phyloP scores from a whole-genome alignment of 2,329 filamentous ascomycete genomes.

The Plectosphaerella plurivora region DNA sequence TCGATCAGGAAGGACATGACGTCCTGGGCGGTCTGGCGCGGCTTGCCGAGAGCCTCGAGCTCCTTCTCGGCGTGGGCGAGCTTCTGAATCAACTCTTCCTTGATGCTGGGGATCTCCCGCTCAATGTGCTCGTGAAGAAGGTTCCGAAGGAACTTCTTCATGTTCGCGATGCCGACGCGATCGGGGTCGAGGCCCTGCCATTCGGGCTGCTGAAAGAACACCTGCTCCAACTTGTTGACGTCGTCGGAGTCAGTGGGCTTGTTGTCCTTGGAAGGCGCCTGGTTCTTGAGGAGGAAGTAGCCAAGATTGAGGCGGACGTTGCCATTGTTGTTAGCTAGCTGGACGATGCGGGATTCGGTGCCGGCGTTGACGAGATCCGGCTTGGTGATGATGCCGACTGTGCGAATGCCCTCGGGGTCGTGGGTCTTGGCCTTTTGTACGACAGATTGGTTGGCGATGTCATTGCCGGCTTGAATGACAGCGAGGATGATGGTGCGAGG shows the following conservation, averaged over 20 bases:
- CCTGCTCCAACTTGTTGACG: constrained; percentile 31
- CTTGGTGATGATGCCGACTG: constrained; percentile 55
- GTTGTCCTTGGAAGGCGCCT: constrained; percentile 8
- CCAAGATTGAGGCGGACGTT: constrained; percentile 44
- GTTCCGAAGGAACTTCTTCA: background rate
- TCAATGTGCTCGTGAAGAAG: background rate
- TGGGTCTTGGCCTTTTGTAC: constrained; percentile 5
- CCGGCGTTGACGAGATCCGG: constrained; percentile 39
- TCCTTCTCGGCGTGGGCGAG: constrained; percentile 26
- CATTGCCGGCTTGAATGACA: constrained; percentile 34
- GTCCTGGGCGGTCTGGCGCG: constrained; percentile 43
- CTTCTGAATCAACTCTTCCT: constrained; percentile 25
- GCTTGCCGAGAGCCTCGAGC: constrained; percentile 39
- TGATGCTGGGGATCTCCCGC: constrained; percentile 20
- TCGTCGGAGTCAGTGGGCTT: constrained; percentile 29
- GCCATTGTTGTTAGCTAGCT: constrained; percentile 35
- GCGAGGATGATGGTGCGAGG: constrained; percentile 39
- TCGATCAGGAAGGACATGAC: constrained; percentile 36
- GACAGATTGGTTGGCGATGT: constrained; percentile 28
- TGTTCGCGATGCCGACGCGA: background rate
- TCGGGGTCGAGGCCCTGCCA: background rate
- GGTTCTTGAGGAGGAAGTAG: constrained; percentile 49
- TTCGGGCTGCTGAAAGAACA: constrained; percentile 29
- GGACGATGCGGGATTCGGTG: constrained; percentile 32
- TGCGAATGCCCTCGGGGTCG: constrained; percentile 30